These are phyloP conservation scores for Rosa lucieae DNA, from an alignment of 306 rosid species.

Conservation along the genomic window DNA sequence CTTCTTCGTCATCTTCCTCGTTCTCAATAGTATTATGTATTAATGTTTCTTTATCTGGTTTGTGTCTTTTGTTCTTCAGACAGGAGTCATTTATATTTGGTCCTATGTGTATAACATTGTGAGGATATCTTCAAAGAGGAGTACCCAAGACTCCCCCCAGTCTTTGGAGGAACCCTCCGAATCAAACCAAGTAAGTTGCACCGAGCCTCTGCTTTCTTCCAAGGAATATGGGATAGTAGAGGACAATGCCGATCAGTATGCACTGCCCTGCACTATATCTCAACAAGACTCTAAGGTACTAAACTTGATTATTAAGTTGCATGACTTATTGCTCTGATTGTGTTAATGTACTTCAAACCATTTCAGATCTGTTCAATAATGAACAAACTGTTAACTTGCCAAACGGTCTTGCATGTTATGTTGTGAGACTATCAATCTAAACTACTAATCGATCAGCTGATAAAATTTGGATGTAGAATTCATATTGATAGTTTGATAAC, in stretches of 20 bases:
- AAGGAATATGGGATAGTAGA: slow-evolving; percentile 12
- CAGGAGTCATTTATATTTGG: slow-evolving; percentile 72
- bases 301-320: not conserved
- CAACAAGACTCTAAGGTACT: slow-evolving; percentile 41
- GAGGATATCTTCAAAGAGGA: slow-evolving; percentile 50
- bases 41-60: not conserved
- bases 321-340: not conserved
- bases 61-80: slow-evolving; percentile 42
- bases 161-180: slow-evolving; percentile 31
- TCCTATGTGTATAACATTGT: slow-evolving; percentile 79
- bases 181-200: slow-evolving; percentile 27
- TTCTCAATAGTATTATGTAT: not conserved
- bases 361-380: not conserved
- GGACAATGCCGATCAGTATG: slow-evolving; percentile 33
- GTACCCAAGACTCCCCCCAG: slow-evolving; percentile 19
- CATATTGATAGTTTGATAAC: not conserved
- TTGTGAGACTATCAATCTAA: not conserved
- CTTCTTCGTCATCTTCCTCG: not conserved
- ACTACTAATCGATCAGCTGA: not conserved
- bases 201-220: slow-evolving; percentile 34
- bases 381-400: not conserved
- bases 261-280: slow-evolving; percentile 34
- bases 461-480: not conserved
- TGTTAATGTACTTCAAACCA: not conserved
- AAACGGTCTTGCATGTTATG: not conserved